Percentiles rank a stretch among this genome's conserved stretches.
phyloP scores from a whole-genome alignment of 2,329 filamentous ascomycete species.

The Didymella pomorum region DNA sequence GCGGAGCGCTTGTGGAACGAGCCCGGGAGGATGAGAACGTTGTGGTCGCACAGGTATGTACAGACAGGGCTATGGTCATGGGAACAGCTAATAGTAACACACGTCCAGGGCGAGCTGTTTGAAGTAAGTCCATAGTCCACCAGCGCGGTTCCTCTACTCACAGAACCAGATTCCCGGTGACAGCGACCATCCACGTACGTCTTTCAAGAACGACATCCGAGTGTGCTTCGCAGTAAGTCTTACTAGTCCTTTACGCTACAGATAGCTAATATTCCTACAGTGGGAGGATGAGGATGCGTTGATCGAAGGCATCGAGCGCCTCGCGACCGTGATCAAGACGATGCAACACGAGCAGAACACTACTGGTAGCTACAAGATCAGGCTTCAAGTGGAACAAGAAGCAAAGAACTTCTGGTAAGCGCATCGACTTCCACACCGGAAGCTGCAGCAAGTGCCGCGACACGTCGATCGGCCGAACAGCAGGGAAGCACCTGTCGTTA shows the following conservation, averaged over 20 bases:
- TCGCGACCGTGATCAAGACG: slow-evolving; percentile 60
- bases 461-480: neutral
- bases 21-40: slow-evolving; percentile 71
- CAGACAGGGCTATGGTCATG: slow-evolving; percentile 15
- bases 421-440: neutral
- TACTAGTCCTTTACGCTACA: neutral
- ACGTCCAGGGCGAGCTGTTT: slow-evolving; percentile 71
- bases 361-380: slow-evolving; percentile 24
- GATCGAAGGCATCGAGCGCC: slow-evolving; percentile 70
- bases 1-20: slow-evolving; percentile 63
- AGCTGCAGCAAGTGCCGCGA: neutral
- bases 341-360: slow-evolving; percentile 46
- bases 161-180: slow-evolving; percentile 53
- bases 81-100: slow-evolving; percentile 27
- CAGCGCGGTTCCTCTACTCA: slow-evolving; percentile 19
- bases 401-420: slow-evolving; percentile 46
- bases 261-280: slow-evolving; percentile 22
- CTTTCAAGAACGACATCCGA: slow-evolving; percentile 63
- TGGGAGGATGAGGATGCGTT: slow-evolving; percentile 72
- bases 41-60: slow-evolving; percentile 64
- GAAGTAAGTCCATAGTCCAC: slow-evolving; percentile 50
- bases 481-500: neutral
- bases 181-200: slow-evolving; percentile 54
- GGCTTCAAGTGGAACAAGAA: slow-evolving; percentile 26
- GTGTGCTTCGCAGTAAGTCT: slow-evolving; percentile 44